phyloP scores from a whole-genome alignment of 176 grass and related monocot genomes.

The Oryza brachyantha region DNA sequence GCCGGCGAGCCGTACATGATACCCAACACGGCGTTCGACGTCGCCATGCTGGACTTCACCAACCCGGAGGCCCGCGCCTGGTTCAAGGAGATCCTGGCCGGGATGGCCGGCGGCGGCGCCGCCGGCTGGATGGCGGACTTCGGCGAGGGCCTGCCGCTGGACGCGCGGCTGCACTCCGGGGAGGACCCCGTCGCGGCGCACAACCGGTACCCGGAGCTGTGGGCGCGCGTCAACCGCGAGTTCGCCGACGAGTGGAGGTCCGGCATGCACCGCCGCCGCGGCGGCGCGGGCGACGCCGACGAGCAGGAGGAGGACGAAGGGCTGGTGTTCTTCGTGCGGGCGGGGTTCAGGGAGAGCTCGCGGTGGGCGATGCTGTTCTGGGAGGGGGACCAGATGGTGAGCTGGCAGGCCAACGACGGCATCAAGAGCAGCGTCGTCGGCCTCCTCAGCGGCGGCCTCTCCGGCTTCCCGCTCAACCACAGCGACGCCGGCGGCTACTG shows the following conservation, averaged over 20 bases:
- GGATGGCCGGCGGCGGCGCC: constrained; percentile 64
- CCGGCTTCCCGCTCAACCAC: constrained; percentile 95
- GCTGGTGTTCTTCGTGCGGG: constrained; percentile 84
- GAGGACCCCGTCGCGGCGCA: constrained; percentile 75
- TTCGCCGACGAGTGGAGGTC: constrained; percentile 71
- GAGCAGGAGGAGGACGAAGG: constrained; percentile 35
- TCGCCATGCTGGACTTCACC: constrained; percentile 90
- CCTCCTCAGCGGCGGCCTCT: constrained; percentile 84
- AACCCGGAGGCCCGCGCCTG: constrained; percentile 61
- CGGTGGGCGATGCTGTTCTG: constrained; percentile 95
- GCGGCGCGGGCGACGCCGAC: background rate
- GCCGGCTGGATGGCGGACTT: constrained; percentile 98
- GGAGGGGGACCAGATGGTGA: constrained; percentile 99
- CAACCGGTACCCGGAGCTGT: constrained; percentile 89
- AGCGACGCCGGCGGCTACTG: constrained; percentile 92
- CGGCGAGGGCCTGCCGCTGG: constrained; percentile 83
- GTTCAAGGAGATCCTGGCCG: constrained; percentile 76
- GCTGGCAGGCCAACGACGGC: constrained; percentile 91
- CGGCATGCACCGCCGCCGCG: background rate
- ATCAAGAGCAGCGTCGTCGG: constrained; percentile 96
- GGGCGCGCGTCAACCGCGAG: constrained; percentile 87
- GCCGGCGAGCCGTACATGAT: constrained; percentile 81
- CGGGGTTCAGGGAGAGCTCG: constrained; percentile 77
- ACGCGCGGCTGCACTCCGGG: constrained; percentile 76
- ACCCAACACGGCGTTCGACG: constrained; percentile 91